These are phyloP conservation scores for Trichomonas tenax DNA, from an alignment of 208 protist genomes.

Conservation along the genomic window DNA sequence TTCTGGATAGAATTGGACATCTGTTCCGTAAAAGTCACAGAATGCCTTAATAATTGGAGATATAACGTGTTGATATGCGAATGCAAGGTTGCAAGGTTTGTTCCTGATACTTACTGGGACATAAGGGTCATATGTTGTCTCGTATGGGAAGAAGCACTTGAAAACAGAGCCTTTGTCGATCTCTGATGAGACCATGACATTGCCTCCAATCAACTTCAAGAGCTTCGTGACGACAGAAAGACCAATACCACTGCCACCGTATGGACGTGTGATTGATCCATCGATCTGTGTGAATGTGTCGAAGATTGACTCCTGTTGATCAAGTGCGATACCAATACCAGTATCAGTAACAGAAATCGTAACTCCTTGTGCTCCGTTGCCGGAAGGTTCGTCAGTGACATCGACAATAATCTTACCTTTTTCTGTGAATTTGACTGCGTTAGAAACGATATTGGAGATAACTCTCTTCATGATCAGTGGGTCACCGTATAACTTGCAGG, in stretches of 20 bases:
- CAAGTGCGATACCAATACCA: background rate
- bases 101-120: background rate
- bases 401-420: conserved; percentile 12
- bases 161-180: background rate
- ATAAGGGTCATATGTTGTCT: background rate
- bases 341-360: background rate
- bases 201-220: background rate
- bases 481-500: background rate
- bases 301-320: background rate
- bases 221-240: background rate
- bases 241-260: background rate
- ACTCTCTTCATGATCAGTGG: conserved; percentile 30
- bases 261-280: background rate
- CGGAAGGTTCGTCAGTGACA: background rate
- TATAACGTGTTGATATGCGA: background rate
- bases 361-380: background rate
- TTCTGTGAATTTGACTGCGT: conserved; percentile 45
- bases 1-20: background rate
- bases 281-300: background rate
- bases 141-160: background rate
- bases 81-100: background rate
- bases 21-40: background rate
- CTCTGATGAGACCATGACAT: background rate
- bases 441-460: conserved; percentile 37
- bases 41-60: background rate